phyloP scores from a whole-genome alignment of 768 basidiomycete species.

The Trametes meyenii region DNA sequence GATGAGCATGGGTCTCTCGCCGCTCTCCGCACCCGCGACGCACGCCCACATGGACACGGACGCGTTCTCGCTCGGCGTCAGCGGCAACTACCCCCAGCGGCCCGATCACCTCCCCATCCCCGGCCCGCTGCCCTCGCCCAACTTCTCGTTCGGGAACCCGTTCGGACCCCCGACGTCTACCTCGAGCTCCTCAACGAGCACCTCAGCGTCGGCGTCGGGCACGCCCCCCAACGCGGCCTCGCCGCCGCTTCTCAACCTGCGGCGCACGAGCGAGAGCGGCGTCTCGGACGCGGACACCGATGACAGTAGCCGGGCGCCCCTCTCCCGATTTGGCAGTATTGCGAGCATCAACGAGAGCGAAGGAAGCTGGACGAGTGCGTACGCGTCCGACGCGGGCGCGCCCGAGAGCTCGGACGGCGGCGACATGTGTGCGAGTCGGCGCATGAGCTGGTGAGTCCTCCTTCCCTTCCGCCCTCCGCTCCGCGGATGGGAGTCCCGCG shows the following conservation, averaged over 20 bases:
- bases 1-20: slow-evolving; percentile 11
- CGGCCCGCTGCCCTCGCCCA: slow-evolving; percentile 33
- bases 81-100: slow-evolving; percentile 21
- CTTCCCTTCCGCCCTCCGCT: background rate
- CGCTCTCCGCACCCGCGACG: background rate
- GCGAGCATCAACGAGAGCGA: slow-evolving; percentile 34
- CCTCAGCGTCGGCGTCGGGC: slow-evolving; percentile 17
- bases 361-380: slow-evolving; percentile 34
- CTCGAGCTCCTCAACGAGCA: slow-evolving; percentile 14
- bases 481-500: background rate
- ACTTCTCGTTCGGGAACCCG: slow-evolving; percentile 34
- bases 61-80: slow-evolving; percentile 2
- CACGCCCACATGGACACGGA: background rate
- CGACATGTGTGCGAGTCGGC: slow-evolving; percentile 20
- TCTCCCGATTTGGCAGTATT: slow-evolving; percentile 30
- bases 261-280: slow-evolving; percentile 20
- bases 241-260: slow-evolving; percentile 18
- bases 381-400: slow-evolving; percentile 27
- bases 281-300: slow-evolving; percentile 26
- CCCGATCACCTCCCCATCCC: slow-evolving; percentile 23
- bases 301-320: slow-evolving; percentile 27
- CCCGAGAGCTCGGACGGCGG: slow-evolving; percentile 14
- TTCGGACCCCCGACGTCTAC: slow-evolving; percentile 18
- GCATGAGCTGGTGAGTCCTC: slow-evolving; percentile 28
- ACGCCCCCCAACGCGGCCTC: slow-evolving; percentile 24